A percentile compares a stretch with the other conserved stretches of the same genome.
Evolutionary conservation across 352 stramenopile genomes (phyloP).

Genomic region (Phytopythium delawarense): DNA sequence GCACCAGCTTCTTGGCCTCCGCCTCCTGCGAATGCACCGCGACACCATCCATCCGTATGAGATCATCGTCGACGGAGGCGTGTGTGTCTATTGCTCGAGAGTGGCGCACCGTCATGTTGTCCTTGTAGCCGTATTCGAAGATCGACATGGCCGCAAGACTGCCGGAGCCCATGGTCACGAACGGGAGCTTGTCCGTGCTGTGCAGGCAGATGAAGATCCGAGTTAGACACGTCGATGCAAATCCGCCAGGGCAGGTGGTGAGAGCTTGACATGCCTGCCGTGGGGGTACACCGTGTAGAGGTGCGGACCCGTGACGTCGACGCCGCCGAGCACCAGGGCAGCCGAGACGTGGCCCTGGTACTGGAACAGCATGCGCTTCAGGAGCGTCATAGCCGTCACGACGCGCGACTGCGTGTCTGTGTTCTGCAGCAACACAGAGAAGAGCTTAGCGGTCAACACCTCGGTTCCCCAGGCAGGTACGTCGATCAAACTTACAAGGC

Average conservation of each 20-base stretch:
- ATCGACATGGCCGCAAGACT: constrained; percentile 97
- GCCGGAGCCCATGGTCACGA: constrained; percentile 98
- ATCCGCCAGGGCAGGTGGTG: background rate
- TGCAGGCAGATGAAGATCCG: constrained; percentile 6
- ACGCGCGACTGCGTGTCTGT: constrained; percentile 89
- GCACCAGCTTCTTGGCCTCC: constrained; percentile 95
- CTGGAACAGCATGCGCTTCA: constrained; percentile 97
- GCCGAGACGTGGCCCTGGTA: constrained; percentile 96
- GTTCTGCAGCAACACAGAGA: constrained; percentile 32
- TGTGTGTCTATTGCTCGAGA: no score
- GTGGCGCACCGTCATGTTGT: constrained; percentile 84
- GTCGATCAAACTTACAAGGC: constrained; percentile 64
- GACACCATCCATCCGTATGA: background rate
- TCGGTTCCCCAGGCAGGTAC: no score
- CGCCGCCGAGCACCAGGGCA: constrained; percentile 96
- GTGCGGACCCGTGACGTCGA: constrained; percentile 94
- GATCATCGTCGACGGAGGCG: no score
- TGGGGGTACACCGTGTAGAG: constrained; percentile 99
- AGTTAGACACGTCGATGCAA: background rate
- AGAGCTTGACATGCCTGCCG: constrained; percentile 51
- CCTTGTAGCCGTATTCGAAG: constrained; percentile 94
- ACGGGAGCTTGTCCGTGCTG: constrained; percentile 95
- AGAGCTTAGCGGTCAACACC: background rate
- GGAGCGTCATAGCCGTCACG: constrained; percentile 95
- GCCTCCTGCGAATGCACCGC: constrained; percentile 59